A percentile compares a stretch with the other conserved stretches of the same genome.
Conservation (phyloP, 768 basidiomycete genomes). For the Agrocybe chaxingu region DNA sequence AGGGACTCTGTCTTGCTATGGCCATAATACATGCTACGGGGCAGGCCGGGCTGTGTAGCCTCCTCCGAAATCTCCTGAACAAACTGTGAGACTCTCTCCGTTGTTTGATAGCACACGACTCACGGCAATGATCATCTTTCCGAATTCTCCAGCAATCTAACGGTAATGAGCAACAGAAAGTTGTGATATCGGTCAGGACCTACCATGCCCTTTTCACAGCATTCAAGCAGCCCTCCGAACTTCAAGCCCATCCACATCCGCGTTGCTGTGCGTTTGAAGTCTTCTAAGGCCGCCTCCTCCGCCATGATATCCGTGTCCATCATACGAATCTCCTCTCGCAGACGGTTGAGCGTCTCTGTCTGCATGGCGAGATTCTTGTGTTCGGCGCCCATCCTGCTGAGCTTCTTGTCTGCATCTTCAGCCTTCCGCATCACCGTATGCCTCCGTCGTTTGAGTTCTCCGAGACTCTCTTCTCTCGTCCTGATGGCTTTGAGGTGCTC, state of each 20-base stretch:
- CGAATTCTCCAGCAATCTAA: conserved; percentile 53
- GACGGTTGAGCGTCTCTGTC: conserved; percentile 63
- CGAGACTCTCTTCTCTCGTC: conserved; percentile 79
- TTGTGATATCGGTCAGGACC: conserved; percentile 14
- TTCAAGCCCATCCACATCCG: conserved; percentile 77
- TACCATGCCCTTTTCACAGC: conserved; percentile 74
- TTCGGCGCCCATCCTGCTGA: conserved; percentile 86
- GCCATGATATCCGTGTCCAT: conserved; percentile 83
- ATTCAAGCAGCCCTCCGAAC: conserved; percentile 84
- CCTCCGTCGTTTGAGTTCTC: conserved; percentile 70
- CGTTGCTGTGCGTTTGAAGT: conserved; percentile 75
- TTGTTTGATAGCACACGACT: conserved; percentile 10
- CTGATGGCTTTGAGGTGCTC: conserved; percentile 80
- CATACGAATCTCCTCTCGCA: conserved; percentile 72
- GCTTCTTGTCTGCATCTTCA: conserved; percentile 83
- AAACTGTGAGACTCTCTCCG: not conserved
- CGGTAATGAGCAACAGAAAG: conserved; percentile 1
- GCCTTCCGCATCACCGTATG: conserved; percentile 66
- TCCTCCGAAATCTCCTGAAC: conserved; percentile 76
- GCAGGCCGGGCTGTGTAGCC: conserved; percentile 75
- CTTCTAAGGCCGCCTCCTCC: conserved; percentile 77
- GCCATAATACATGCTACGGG: conserved; percentile 68
- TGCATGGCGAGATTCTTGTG: conserved; percentile 80
- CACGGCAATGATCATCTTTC: conserved; percentile 48
- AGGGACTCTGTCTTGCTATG: conserved; percentile 60